phyloP scores from a whole-genome alignment of 495 filamentous ascomycete genomes.

The Penicillium desertorum region DNA sequence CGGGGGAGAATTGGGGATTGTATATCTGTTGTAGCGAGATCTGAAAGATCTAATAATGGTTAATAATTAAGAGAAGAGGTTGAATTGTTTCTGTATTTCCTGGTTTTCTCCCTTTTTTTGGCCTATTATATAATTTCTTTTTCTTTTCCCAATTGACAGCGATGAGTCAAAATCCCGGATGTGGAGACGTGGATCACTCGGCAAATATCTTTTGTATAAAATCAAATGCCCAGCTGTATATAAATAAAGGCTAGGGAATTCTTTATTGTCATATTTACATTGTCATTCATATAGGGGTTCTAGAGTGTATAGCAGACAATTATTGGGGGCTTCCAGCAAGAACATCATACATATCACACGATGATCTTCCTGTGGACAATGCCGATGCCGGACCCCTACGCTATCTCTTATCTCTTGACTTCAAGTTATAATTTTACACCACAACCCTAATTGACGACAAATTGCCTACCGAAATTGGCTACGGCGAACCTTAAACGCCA shows the following conservation, averaged over 20 bases:
- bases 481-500: too few species aligned
- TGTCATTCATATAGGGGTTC: background rate
- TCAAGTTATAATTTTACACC: too few species aligned
- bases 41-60: background rate
- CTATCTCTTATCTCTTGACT: background rate
- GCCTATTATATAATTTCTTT: constrained; percentile 6
- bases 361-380: background rate
- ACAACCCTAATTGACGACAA: too few species aligned
- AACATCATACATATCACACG: background rate
- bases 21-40: background rate
- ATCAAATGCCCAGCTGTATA: background rate
- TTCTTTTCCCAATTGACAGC: constrained; percentile 12
- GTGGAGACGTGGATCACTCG: constrained; percentile 11
- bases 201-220: background rate
- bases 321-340: background rate
- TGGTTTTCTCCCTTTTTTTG: background rate
- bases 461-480: too few species aligned
- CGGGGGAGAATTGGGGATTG: constrained; percentile 3
- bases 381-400: constrained; percentile 23
- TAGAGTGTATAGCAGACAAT: background rate
- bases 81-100: background rate
- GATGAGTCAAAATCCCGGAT: constrained; percentile 21
- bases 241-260: background rate
- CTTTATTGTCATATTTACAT: background rate
- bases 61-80: constrained; percentile 8